These are phyloP conservation scores for Gaertneriomyces semiglobifer DNA, from an alignment of 192 early-diverging fungal species.

Conservation along the genomic window DNA sequence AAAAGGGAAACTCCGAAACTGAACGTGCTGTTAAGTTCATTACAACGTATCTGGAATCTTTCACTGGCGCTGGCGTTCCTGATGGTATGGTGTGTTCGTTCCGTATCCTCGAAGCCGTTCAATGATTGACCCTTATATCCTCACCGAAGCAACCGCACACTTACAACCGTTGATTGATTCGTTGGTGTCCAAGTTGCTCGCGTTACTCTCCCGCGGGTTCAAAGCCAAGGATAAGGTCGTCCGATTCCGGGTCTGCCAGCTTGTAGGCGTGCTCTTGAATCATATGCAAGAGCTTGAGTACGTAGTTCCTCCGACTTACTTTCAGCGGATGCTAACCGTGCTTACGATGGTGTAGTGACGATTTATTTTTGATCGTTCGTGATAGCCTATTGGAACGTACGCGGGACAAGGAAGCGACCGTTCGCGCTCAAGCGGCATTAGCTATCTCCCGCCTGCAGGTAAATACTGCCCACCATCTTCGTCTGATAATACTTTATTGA, in stretches of 20 bases:
- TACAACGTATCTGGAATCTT: slow-evolving; percentile 69
- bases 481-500: not conserved
- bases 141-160: not conserved
- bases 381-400: slow-evolving; percentile 66
- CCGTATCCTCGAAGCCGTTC: not conserved
- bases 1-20: slow-evolving; percentile 66
- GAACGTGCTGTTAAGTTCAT: slow-evolving; percentile 74
- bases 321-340: not conserved
- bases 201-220: slow-evolving; percentile 69
- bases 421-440: slow-evolving; percentile 75
- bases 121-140: not conserved
- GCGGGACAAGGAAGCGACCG: slow-evolving; percentile 73
- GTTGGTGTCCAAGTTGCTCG: slow-evolving; percentile 66
- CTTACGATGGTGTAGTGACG: slow-evolving; percentile 51
- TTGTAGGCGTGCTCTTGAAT: slow-evolving; percentile 70
- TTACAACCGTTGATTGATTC: not conserved
- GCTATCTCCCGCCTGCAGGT: slow-evolving; percentile 75
- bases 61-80: slow-evolving; percentile 28
- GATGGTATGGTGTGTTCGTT: slow-evolving; percentile 58
- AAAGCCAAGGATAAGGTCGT: slow-evolving; percentile 76
- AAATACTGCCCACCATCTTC: not conserved
- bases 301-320: slow-evolving; percentile 3
- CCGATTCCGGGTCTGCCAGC: slow-evolving; percentile 71
- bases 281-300: slow-evolving; percentile 75
- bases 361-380: slow-evolving; percentile 68